Evolutionary conservation across 2,329 filamentous ascomycete genomes (phyloP).

Genomic region (Metarhizium robertsii): DNA sequence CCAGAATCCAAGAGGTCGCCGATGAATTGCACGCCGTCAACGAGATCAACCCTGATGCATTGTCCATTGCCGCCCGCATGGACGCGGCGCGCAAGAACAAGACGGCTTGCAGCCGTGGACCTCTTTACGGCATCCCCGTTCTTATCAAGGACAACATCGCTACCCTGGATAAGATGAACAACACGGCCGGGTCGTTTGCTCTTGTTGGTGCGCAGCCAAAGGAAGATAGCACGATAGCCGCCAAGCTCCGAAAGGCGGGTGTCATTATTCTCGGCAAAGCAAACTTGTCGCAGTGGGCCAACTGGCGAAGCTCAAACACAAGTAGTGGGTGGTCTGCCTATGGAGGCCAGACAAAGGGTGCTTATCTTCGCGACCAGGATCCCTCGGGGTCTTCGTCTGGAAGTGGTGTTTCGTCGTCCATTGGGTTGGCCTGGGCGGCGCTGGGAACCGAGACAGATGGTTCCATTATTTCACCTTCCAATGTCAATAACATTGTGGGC

Average conservation of each 20-base stretch:
- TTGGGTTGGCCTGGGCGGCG: conserved; percentile 8
- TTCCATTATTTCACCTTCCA: conserved; percentile 47
- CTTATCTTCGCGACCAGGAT: conserved; percentile 53
- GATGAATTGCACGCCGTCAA: conserved; percentile 18
- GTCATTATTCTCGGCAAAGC: conserved; percentile 58
- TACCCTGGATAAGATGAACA: conserved; percentile 53
- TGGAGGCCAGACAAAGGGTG: conserved; percentile 52
- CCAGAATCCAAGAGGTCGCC: conserved; percentile 17
- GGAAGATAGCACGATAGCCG: conserved; percentile 47
- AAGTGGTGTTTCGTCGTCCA: conserved; percentile 43
- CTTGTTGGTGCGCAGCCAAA: conserved; percentile 47
- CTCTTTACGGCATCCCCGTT: conserved; percentile 56
- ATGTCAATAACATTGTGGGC: conserved; percentile 50
- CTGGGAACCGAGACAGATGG: conserved; percentile 40
- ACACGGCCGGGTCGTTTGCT: conserved; percentile 53
- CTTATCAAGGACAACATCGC: conserved; percentile 61
- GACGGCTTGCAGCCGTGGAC: conserved; percentile 18
- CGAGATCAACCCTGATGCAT: conserved; percentile 29
- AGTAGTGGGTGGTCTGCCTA: conserved; percentile 56
- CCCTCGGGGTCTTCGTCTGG: conserved; percentile 54
- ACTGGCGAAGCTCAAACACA: conserved; percentile 46
- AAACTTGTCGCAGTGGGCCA: conserved; percentile 56
- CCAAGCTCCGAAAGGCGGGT: conserved; percentile 51
- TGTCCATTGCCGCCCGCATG: conserved; percentile 25
- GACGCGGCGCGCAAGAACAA: conserved; percentile 17